Conservation (phyloP, 208 protist genomes). For the Vickermania ingenoplastis region DNA sequence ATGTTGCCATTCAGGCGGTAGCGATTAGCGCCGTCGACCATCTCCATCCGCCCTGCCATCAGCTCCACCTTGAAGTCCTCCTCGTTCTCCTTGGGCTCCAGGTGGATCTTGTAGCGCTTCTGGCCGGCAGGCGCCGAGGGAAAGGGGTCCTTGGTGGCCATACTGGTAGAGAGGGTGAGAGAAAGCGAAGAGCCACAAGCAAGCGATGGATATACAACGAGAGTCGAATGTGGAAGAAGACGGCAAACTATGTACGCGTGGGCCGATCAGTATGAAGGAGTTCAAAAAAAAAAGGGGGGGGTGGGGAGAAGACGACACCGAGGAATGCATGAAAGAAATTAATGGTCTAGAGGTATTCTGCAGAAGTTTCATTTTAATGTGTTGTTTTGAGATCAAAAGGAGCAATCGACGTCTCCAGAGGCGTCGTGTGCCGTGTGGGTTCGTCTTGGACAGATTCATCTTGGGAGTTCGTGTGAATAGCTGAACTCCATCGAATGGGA, state of each 20-base stretch:
- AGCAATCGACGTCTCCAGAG: no score
- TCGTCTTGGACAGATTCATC: no score
- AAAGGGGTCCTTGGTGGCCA: constrained; percentile 56
- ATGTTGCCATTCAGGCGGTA: constrained; percentile 31
- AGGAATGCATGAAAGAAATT: neutral
- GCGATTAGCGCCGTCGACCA: constrained; percentile 34
- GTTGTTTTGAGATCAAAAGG: neutral
- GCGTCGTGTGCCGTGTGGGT: no score
- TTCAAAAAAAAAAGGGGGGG: constrained; percentile 3
- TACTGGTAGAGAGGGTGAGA: no score
- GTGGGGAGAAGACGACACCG: neutral
- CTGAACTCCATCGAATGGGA: no score
- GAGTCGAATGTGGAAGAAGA: neutral
- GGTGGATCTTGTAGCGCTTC: constrained; percentile 60
- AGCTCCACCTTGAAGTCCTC: constrained; percentile 57
- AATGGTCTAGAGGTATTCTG: neutral
- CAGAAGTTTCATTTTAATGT: neutral
- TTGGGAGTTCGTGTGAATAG: no score
- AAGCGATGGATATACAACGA: neutral
- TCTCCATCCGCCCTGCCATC: constrained; percentile 39
- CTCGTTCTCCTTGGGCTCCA: constrained; percentile 33
- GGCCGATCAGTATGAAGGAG: no score
- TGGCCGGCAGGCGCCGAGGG: constrained; percentile 39
- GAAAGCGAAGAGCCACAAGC: no score
- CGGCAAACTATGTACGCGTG: no score